Conservation (phyloP, 2,329 filamentous ascomycete species). For the Teratosphaeria nubilosa region DNA sequence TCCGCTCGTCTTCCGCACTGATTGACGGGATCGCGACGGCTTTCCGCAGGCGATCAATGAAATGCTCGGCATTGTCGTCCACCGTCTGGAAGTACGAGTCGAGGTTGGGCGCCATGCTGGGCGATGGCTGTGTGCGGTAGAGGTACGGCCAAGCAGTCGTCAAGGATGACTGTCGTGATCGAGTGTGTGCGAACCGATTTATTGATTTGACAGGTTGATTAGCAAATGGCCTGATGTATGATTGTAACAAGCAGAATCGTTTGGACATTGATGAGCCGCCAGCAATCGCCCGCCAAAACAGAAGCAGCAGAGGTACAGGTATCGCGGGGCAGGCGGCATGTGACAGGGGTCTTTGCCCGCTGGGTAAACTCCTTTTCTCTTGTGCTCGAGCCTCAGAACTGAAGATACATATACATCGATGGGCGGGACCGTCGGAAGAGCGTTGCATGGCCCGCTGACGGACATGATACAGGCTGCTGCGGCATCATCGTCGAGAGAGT, state of each 20-base stretch:
- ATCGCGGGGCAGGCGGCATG: neutral
- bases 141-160: constrained; percentile 35
- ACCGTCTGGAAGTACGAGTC: constrained; percentile 91
- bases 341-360: neutral
- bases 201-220: neutral
- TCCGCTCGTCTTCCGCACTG: constrained; percentile 79
- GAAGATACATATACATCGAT: too few relatives aligned
- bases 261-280: neutral
- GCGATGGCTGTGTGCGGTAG: constrained; percentile 28
- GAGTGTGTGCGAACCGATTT: neutral
- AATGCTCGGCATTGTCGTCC: constrained; percentile 64
- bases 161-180: neutral
- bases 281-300: neutral
- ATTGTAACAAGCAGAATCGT: neutral
- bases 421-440: too few relatives aligned
- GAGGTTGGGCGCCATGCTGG: constrained; percentile 73
- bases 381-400: too few relatives aligned
- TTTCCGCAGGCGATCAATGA: constrained; percentile 81
- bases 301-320: neutral
- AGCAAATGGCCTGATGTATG: neutral
- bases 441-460: too few relatives aligned
- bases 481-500: too few relatives aligned
- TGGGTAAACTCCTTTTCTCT: neutral
- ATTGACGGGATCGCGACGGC: constrained; percentile 95
- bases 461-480: too few relatives aligned